Evolutionary conservation across 169 alveolate species (phyloP).

Genomic region (Miamiensis avidus): DNA sequence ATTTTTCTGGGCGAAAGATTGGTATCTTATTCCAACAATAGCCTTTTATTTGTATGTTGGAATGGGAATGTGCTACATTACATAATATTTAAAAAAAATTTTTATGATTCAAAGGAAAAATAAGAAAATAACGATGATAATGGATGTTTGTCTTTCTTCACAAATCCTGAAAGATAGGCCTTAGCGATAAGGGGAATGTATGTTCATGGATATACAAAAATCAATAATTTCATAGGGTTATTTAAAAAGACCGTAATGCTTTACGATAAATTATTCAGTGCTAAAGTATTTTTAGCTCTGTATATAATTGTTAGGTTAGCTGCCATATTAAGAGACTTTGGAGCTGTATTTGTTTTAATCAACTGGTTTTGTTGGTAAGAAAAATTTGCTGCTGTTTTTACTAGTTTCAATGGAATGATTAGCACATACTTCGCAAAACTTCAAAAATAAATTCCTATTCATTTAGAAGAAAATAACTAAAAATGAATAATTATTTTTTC

Average conservation of each 20-base stretch:
- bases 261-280: background rate
- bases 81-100: background rate
- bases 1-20: background rate
- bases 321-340: background rate
- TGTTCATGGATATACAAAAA: background rate
- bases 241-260: background rate
- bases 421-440: background rate
- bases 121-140: background rate
- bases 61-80: background rate
- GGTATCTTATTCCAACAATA: background rate
- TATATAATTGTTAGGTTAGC: no score
- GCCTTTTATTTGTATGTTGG: background rate
- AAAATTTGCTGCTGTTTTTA: background rate
- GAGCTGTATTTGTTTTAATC: background rate
- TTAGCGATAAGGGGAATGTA: background rate
- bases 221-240: background rate
- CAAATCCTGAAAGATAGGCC: background rate
- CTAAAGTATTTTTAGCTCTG: background rate
- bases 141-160: background rate
- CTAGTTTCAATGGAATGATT: no score
- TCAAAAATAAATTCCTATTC: background rate
- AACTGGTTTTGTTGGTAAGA: background rate
- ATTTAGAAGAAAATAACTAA: no score
- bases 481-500: no score
- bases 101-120: background rate